These are phyloP conservation scores for Chaetomidium leptoderma DNA, from an alignment of 495 filamentous ascomycete species.

Conservation along the genomic window DNA sequence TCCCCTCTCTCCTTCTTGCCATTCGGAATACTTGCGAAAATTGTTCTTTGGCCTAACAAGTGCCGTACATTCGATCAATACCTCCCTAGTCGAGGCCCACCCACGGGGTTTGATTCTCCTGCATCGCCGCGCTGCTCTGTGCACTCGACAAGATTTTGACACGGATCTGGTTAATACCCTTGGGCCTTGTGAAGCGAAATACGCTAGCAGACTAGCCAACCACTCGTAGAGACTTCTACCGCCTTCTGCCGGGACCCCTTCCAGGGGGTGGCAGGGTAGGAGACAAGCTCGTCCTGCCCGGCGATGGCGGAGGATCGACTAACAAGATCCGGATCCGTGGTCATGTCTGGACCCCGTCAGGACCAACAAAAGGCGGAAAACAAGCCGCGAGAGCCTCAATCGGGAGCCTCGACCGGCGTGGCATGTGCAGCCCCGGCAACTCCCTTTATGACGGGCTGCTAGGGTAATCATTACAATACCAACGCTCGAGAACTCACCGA, in stretches of 20 bases:
- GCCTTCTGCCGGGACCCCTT: constrained; percentile 25
- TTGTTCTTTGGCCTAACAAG: too few relatives aligned
- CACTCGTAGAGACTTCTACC: constrained; percentile 25
- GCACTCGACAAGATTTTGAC: not conserved
- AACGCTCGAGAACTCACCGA: not conserved
- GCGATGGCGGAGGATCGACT: not conserved
- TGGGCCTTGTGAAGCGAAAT: constrained; percentile 9
- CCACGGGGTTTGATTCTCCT: too few relatives aligned
- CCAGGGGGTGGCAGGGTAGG: not conserved
- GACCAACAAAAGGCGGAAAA: not conserved
- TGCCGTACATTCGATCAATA: too few relatives aligned
- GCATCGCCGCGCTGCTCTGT: not conserved
- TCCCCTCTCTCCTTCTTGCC: too few relatives aligned
- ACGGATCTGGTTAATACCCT: constrained; percentile 2
- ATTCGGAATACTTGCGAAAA: too few relatives aligned
- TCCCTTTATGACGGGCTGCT: not conserved
- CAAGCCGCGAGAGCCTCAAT: constrained; percentile 7
- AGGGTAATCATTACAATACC: not conserved
- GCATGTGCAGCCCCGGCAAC: not conserved
- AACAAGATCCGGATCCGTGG: constrained; percentile 5
- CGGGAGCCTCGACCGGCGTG: not conserved
- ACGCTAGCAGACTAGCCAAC: constrained; percentile 22
- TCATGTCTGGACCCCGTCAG: not conserved
- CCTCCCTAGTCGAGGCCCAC: too few relatives aligned
- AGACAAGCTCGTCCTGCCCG: constrained; percentile 2